These are phyloP conservation scores for Boletus eberwhitei DNA, from an alignment of 768 basidiomycete species.

Conservation along the genomic window DNA sequence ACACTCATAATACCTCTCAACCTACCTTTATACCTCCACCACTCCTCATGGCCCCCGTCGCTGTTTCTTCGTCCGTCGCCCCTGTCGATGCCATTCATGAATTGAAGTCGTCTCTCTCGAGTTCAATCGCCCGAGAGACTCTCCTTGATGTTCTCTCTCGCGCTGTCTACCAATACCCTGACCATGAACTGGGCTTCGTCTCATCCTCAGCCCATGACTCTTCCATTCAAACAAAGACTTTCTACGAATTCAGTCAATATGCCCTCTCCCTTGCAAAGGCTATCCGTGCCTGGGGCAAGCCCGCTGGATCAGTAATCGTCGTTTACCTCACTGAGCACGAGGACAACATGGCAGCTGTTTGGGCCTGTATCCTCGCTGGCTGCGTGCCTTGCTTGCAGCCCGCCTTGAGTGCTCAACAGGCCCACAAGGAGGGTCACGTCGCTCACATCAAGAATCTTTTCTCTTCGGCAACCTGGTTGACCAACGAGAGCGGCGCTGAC, in stretches of 20 bases:
- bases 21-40: neutral
- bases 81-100: slow-evolving; percentile 8
- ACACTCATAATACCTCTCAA: neutral
- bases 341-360: slow-evolving; percentile 33
- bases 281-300: slow-evolving; percentile 22
- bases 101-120: slow-evolving; percentile 15
- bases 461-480: slow-evolving; percentile 32
- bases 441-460: slow-evolving; percentile 30
- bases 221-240: slow-evolving; percentile 26
- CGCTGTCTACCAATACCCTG: slow-evolving; percentile 21
- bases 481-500: slow-evolving; percentile 26
- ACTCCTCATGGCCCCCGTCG: slow-evolving; percentile 16
- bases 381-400: slow-evolving; percentile 32
- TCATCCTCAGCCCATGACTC: slow-evolving; percentile 28
- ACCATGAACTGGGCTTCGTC: slow-evolving; percentile 26
- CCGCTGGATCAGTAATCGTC: slow-evolving; percentile 25
- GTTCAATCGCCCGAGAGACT: slow-evolving; percentile 11
- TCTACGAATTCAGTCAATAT: slow-evolving; percentile 16
- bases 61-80: slow-evolving; percentile 6
- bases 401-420: slow-evolving; percentile 32
- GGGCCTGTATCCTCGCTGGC: slow-evolving; percentile 32
- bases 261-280: slow-evolving; percentile 22
- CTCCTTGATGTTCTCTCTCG: slow-evolving; percentile 23
- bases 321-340: slow-evolving; percentile 33
- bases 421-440: slow-evolving; percentile 14